Percentiles rank a stretch among this genome's conserved stretches.
These are phyloP conservation scores for Aurantiochytrium sp. DNA, from an alignment of 108 stramenopile species.

Conservation along the genomic window DNA sequence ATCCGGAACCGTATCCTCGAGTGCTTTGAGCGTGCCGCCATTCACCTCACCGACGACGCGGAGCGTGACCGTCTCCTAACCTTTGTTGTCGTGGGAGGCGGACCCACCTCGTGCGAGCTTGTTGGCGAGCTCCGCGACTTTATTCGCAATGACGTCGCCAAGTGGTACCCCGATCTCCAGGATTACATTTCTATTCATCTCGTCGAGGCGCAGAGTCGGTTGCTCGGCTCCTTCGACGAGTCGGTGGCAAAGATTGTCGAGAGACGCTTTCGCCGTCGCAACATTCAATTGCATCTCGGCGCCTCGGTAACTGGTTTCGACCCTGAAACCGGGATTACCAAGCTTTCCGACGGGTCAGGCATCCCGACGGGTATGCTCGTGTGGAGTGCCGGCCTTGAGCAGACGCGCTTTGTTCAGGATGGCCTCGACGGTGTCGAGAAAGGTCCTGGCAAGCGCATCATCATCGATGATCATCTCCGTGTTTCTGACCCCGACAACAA, in stretches of 20 bases:
- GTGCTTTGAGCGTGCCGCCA: constrained; percentile 84
- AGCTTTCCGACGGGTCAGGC: constrained; percentile 63
- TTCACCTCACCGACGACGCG: constrained; percentile 53
- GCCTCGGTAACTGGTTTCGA: constrained; percentile 51
- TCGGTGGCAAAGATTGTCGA: constrained; percentile 63
- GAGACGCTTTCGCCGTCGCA: constrained; percentile 56
- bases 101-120: constrained; percentile 91
- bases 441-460: constrained; percentile 56
- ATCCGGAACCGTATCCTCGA: constrained; percentile 87
- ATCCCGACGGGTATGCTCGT: constrained; percentile 79
- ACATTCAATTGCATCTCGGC: constrained; percentile 61
- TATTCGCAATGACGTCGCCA: constrained; percentile 67
- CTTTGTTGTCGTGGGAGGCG: constrained; percentile 93
- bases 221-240: constrained; percentile 81
- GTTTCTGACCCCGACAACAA: constrained; percentile 62
- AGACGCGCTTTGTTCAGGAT: constrained; percentile 27
- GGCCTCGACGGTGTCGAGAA: constrained; percentile 39
- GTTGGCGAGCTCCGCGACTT: constrained; percentile 86
- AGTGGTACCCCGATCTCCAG: constrained; percentile 73
- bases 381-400: constrained; percentile 77
- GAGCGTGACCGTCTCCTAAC: constrained; percentile 73
- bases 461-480: constrained; percentile 75
- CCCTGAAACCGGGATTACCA: constrained; percentile 54
- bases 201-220: constrained; percentile 77
- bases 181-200: constrained; percentile 67